Evolutionary conservation across 805 yeast species (phyloP).

Genomic region (Lachancea thermotolerans): DNA sequence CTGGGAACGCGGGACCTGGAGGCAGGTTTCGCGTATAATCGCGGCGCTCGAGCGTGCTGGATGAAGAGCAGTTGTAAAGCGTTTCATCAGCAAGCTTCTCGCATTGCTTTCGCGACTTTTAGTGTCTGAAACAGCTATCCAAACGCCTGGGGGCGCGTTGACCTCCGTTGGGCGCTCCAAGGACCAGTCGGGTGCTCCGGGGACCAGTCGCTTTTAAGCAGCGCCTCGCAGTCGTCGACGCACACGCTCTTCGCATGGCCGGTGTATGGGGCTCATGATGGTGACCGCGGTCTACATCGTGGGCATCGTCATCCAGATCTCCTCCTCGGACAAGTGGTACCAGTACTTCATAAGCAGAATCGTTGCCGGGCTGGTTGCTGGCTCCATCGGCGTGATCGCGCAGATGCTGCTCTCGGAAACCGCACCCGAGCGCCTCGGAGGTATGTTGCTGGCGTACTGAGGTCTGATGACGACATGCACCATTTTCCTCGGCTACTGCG

Average conservation of each 20-base stretch:
- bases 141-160: too few relatives aligned
- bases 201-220: too few relatives aligned
- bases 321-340: slow-evolving; percentile 44
- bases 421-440: slow-evolving; percentile 79
- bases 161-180: too few relatives aligned
- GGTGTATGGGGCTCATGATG: slow-evolving; percentile 67
- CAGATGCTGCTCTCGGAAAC: slow-evolving; percentile 87
- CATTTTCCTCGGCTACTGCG: slow-evolving; percentile 71
- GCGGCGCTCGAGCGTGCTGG: too few relatives aligned
- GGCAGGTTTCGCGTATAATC: too few relatives aligned
- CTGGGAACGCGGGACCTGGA: too few relatives aligned
- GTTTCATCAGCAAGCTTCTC: too few relatives aligned
- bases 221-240: too few relatives aligned
- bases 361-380: slow-evolving; percentile 78
- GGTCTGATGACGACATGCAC: slow-evolving; percentile 68
- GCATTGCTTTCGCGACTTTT: too few relatives aligned
- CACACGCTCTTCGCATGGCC: slow-evolving; percentile 39
- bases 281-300: slow-evolving; percentile 73
- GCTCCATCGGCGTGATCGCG: slow-evolving; percentile 72
- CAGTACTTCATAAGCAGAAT: slow-evolving; percentile 67
- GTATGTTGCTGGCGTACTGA: slow-evolving; percentile 63
- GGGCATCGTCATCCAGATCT: slow-evolving; percentile 71
- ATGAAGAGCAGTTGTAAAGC: too few relatives aligned
- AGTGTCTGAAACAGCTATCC: too few relatives aligned
- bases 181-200: too few relatives aligned